Evolutionary conservation across 2,329 filamentous ascomycete genomes (phyloP), one percentile per base, ranked within the genome.

Genomic region (Exophiala bonariae): DNA sequence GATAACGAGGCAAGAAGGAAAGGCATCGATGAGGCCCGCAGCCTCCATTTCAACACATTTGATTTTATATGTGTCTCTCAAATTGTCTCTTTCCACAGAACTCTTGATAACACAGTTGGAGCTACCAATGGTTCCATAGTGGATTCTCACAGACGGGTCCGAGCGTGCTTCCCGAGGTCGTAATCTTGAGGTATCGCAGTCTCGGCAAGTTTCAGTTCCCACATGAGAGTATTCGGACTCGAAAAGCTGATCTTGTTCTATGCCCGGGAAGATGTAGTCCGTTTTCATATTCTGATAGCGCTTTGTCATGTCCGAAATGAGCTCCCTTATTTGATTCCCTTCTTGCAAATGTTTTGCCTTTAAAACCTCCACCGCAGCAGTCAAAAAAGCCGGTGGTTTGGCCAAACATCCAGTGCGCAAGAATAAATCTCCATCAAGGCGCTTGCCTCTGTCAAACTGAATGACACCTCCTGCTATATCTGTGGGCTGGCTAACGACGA

Each of bases 61-160:
- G 3, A 44, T 19, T 3, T 37, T 19, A 7, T 13, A 28, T 20
- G 30, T 13, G 11, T 28, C 16, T 4, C 28, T n/a, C 4, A 49
- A 6, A 5, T 26, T 13, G 16, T 58, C 50, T n/a, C 59, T 30
- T 2, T 32, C 45, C 3, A 28, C 18, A 2, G 36, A 44, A 39
- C 54, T 43, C 31, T 56, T 61, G 10, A 63, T 54, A 1, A 62
- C 53, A 19, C 57, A 54, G 23, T 64, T 61, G 1, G 55, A 58
- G 3, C 61, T 62, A 4, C 44, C 60, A 20, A 63, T 59, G 0
- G 43, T 42, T 2, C 60, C 59, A 28, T 62, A 60, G 28, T 63
- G 58, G 16, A 61, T 50, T 5, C 40, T 41, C 14, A 38, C 16
- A 2, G 20, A 16, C 3, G 11, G 23, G n/a, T 17, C 3, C 18